phyloP scores from a whole-genome alignment of 768 basidiomycete species.

The Hericium rajendrae region DNA sequence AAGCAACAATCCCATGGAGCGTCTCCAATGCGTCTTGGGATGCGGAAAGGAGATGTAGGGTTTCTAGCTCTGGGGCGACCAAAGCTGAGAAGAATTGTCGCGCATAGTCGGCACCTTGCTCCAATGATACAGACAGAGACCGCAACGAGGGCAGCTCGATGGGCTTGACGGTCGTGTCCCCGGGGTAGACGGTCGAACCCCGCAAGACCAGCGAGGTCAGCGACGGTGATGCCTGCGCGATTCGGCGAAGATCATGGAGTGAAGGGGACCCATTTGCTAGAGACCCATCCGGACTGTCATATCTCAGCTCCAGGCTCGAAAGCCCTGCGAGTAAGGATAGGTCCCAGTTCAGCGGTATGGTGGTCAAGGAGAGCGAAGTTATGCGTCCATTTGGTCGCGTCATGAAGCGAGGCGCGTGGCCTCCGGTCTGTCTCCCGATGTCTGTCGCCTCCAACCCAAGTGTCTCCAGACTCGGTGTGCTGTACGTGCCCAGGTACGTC shows the following conservation, averaged over 20 bases:
- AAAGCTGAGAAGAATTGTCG: background rate
- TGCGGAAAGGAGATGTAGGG: background rate
- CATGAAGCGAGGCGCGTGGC: background rate
- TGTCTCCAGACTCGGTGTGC: background rate
- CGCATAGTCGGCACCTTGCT: background rate
- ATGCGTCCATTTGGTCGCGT: background rate
- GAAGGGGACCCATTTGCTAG: background rate
- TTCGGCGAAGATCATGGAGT: background rate
- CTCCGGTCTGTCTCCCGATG: background rate
- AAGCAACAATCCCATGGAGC: background rate
- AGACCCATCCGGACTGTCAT: background rate
- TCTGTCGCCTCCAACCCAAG: background rate
- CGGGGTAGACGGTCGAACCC: background rate
- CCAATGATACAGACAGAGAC: background rate
- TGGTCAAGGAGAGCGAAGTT: background rate
- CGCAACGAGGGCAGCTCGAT: background rate
- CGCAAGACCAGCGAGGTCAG: background rate
- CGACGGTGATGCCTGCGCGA: background rate
- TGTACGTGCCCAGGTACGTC: background rate
- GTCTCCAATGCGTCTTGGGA: background rate
- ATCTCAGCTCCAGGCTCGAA: background rate
- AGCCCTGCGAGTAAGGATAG: background rate
- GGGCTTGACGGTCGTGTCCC: background rate
- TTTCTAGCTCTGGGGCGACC: background rate
- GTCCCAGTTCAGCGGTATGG: background rate